Evolutionary conservation across 352 stramenopile genomes (phyloP), one percentile per base, ranked within the genome.

Genomic region (Phytopythium cucurbitacearum): DNA sequence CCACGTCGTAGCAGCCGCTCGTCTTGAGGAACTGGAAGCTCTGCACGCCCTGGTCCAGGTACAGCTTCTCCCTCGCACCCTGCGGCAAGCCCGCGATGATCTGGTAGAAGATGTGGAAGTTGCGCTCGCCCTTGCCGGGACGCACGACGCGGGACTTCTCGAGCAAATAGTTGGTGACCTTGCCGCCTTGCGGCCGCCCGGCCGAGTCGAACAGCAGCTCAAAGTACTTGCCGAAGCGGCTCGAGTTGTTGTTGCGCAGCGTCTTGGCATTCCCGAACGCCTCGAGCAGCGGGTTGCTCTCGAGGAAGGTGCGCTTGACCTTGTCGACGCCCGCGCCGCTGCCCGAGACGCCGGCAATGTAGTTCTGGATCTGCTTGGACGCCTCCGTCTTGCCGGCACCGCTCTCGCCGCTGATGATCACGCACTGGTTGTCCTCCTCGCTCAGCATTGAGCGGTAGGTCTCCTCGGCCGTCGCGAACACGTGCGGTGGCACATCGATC

Each of bases 211-310:
- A 98, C 9, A 96, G 76, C 42, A 98, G 73, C 62, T 97, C 89
- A 62, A 98, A 97, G 58, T 96, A 97, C 73, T 98, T 98, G 37
- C 94, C 94, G 57, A 98, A 98, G 47, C 94, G 89, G 57, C 84
- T 97, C 12, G 87, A 97, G 71, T 98, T 98, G 81, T 94, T 85
- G 72, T 98, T 98, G 33, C 92, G 80, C 21, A 98, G 57, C 7
- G 95, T 98, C 66, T 96, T 96, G 54, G 92, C 94, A 57, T 98
- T 98, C 36, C 95, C 95, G 68, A 98, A 98, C n/a, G 91, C 91
- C 66, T 98, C 95, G 6, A 98, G 71, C 49, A 98, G 78, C 53
- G 95, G 95, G 59, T 98, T 98, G 9, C 85, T 97, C 60, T 98
- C 92, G 9, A 98, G 58, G 39, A 98, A 94, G 2, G 76, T 91